These are phyloP conservation scores for Hypoxylon rickii DNA, from an alignment of 495 filamentous ascomycete genomes.

Conservation along the genomic window DNA sequence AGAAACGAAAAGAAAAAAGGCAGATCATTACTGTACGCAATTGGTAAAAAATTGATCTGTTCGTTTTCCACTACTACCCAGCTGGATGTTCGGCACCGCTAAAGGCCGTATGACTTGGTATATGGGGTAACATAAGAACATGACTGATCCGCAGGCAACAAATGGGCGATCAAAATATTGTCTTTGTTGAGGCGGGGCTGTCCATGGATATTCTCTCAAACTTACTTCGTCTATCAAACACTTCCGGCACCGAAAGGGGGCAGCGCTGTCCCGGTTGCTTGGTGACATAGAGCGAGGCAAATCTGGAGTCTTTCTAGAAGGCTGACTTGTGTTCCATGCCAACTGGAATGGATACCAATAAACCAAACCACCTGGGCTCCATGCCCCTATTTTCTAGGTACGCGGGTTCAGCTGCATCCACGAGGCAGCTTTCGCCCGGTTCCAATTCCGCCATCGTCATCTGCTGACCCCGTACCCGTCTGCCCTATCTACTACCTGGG, in stretches of 20 bases:
- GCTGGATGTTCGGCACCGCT: constrained; percentile 27
- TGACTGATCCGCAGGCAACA: constrained; percentile 27
- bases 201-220: too few relatives aligned
- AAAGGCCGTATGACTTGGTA: constrained; percentile 19
- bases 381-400: too few relatives aligned
- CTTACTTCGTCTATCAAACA: constrained; percentile 13
- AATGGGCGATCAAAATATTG: constrained; percentile 28
- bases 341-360: too few relatives aligned
- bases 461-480: too few relatives aligned
- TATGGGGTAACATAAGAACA: constrained; percentile 10
- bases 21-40: neutral
- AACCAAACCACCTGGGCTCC: too few relatives aligned
- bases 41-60: neutral
- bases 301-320: constrained; percentile 21
- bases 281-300: constrained; percentile 5
- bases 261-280: too few relatives aligned
- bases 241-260: constrained; percentile 19
- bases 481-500: too few relatives aligned
- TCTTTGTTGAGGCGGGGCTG: constrained; percentile 22
- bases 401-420: constrained; percentile 21
- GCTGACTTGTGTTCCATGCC: constrained; percentile 28
- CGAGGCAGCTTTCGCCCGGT: constrained; percentile 8
- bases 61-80: neutral
- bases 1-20: neutral
- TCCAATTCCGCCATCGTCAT: constrained; percentile 10